Evolutionary conservation across 495 filamentous ascomycete genomes (phyloP), one percentile per base, ranked within the genome.

Genomic region (Aspergillus sclerotioniger): DNA sequence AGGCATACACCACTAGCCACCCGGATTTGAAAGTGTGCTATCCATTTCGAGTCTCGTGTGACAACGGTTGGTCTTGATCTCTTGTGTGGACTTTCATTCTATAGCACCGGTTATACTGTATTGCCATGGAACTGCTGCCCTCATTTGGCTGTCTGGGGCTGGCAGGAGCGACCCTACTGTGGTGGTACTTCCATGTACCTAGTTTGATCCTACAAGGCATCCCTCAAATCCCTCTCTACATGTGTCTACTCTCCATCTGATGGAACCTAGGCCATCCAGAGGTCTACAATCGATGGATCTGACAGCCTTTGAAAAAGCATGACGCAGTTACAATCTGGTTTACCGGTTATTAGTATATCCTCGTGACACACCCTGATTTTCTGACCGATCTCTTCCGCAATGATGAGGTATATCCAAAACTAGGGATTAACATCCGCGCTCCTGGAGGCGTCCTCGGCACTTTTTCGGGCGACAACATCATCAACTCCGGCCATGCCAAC

Each of bases 381-480:
- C n/a, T 57, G 2, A 8, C 19, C 29, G 29, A 44, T 9, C n/a
- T 57, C 16, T 20, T 57, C n/a, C 55, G 55, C 35, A 51, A 57
- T 19, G 55, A 51, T 3, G 29, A n/a, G 5, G 28, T 21, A 5
- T 39, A 41, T 3, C 3, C 31, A 1, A 57, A 57, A 20, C 19
- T 9, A 3, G 53, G 53, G 0, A n/a, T 47, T 15, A 16, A 56
- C 41, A 6, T 3, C 16, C 10, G 19, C 1, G 53, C 12, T 3
- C 41, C 19, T 0, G 25, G 21, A 2, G 33, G 41, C 13, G 15
- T 16, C 12, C 31, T 56, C 7, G 53, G 10, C 6, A 16, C n/a
- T 2, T 28, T 56, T 15, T 13, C 20, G 6, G 67, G 67, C 0
- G 65, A 68, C 19, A 70, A 70, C 54, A 64, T 70, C 15, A 67